These are phyloP conservation scores for Coprinopsis strossmayeri DNA, from an alignment of 768 basidiomycete species.

Conservation along the genomic window DNA sequence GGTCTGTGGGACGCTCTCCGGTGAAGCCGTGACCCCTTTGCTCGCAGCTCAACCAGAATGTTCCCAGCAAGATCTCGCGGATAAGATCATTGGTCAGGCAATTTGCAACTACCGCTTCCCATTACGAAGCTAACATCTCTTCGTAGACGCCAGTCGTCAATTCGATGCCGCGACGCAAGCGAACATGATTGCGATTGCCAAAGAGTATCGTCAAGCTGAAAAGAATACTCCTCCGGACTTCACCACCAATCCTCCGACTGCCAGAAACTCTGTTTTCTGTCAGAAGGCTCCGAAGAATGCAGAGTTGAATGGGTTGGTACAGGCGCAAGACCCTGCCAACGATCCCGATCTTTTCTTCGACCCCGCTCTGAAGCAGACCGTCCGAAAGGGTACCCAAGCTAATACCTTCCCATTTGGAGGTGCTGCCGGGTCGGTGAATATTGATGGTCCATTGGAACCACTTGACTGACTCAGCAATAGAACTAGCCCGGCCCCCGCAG, in stretches of 20 bases:
- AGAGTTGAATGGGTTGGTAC: constrained; percentile 42
- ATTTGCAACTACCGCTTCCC: too few relatives aligned
- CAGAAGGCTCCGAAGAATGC: constrained; percentile 44
- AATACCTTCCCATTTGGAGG: constrained; percentile 42
- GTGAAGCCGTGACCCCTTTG: constrained; percentile 43
- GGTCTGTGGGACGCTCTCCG: constrained; percentile 44
- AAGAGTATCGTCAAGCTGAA: constrained; percentile 48
- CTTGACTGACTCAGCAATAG: background rate
- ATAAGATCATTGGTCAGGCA: constrained; percentile 45
- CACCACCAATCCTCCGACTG: constrained; percentile 40
- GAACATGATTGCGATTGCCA: constrained; percentile 46
- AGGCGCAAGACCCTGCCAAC: constrained; percentile 47
- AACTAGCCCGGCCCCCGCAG: constrained; percentile 1
- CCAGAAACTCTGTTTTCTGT: constrained; percentile 53
- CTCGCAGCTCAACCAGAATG: constrained; percentile 47
- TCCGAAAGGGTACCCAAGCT: constrained; percentile 39
- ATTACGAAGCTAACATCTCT: background rate
- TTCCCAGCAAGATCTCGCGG: constrained; percentile 52
- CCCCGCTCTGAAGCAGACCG: constrained; percentile 31
- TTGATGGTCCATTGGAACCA: background rate
- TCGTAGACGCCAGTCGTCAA: constrained; percentile 42
- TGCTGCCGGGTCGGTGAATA: constrained; percentile 17
- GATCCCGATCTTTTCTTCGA: constrained; percentile 48
- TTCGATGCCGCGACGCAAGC: constrained; percentile 44
- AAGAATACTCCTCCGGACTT: constrained; percentile 62